Evolutionary conservation across 495 filamentous ascomycete genomes (phyloP).

Genomic region (Talaromyces nanjingensis): DNA sequence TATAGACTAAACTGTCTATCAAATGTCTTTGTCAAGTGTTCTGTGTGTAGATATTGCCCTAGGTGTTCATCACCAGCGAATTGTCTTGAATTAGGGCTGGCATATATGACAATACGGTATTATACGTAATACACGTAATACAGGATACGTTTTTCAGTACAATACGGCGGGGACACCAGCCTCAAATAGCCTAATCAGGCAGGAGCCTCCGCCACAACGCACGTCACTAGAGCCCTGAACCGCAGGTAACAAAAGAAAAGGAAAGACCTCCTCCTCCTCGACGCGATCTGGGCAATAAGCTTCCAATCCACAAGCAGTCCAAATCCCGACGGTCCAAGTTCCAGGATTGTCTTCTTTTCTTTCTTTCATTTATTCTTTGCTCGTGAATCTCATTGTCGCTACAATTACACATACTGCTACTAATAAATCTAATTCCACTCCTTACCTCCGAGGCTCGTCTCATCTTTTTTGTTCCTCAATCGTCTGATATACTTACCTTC

Average conservation of each 20-base stretch:
- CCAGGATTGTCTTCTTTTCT: background rate
- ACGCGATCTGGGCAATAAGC: background rate
- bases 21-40: background rate
- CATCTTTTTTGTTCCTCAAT: background rate
- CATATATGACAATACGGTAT: background rate
- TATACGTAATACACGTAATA: background rate
- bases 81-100: background rate
- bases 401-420: background rate
- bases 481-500: background rate
- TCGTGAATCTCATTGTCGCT: background rate
- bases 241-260: conserved; percentile 2
- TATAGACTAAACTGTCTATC: no score
- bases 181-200: background rate
- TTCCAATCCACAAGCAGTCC: background rate
- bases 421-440: background rate
- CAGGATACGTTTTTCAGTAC: background rate
- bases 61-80: no score
- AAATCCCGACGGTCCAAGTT: background rate
- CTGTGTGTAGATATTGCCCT: background rate
- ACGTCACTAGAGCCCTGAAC: background rate
- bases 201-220: background rate
- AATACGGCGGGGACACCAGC: background rate
- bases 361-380: background rate
- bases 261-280: background rate
- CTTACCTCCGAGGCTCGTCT: background rate